Base-by-base conservation (phyloP, 441 rosid species). In the Mallotus repandus region DNA sequence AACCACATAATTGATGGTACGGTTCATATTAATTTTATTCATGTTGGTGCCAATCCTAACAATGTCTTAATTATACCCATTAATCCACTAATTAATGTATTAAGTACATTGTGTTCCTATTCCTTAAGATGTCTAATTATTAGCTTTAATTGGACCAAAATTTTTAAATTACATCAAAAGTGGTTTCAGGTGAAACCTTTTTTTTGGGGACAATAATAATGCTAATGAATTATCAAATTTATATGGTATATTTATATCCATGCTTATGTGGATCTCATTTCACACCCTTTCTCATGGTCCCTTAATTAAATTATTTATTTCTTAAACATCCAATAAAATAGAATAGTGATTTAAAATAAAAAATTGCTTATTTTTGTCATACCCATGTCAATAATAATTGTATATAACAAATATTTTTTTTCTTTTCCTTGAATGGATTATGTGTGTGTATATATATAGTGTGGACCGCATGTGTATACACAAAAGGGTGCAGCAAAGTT, bases 141-240 rank as follows among this genome's bases (percentile, higher is more conserved):
- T 22, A 19, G 12, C 45, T 68, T 8, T 38, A 68, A 58, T 53
- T 54, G 58, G 13, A 56, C 18, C n/a, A 10, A n/a, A 21, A 1
- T 56, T 55, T 69, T 43, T 10, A 4, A 18, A 63, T 63, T 65
- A 21, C 43, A 3, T 69, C 5, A 41, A 41, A 56, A 69, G 73
- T 69, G 53, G 72, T 45, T 70, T 69, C 73, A 57, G 64, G 64
- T 57, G 73, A 69, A 56, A 69, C 64, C 7, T 57, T 69, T 21
- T 45, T 45, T 45, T 45, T 43, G 4, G 6, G 6, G 62, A 43
- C 45, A 48, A 14, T 41, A 56, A 69, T 56, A 55, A 1, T 69
- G 11, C 45, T 52, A 18, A 56, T 57, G 21, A 69, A 69, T 68
- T 29, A 4, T 43, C 29, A 48, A 65, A 45, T 21, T 48, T 65